These are phyloP conservation scores for Sparassis latifolia DNA, from an alignment of 1,284 basidiomycete genomes.

Conservation along the genomic window DNA sequence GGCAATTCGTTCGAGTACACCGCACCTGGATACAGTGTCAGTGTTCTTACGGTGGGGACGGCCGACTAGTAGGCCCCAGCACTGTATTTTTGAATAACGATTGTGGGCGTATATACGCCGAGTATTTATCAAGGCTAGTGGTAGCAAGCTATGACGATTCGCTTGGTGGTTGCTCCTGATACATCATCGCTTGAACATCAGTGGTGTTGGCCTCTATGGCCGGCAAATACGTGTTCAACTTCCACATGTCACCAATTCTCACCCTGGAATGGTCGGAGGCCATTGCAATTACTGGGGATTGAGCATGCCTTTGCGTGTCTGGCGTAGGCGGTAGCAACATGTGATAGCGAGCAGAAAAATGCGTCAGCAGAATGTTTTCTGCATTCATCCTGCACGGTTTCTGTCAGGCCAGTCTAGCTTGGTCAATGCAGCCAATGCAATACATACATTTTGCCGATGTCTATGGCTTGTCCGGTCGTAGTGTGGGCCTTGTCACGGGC, in stretches of 20 bases:
- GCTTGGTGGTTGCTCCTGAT: conserved; percentile 6
- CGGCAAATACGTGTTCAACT: conserved; percentile 66
- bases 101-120: too few relatives aligned
- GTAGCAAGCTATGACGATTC: too few relatives aligned
- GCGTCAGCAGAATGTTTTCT: conserved; percentile 79
- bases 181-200: conserved; percentile 47
- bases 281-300: conserved; percentile 47
- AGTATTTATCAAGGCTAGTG: too few relatives aligned
- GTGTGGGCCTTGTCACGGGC: conserved; percentile 81
- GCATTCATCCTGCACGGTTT: conserved; percentile 66
- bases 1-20: conserved; percentile 47
- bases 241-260: conserved; percentile 75
- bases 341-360: conserved; percentile 94
- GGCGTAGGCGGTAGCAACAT: conserved; percentile 55
- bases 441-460: conserved; percentile 61
- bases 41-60: conserved; percentile 37
- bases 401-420: too few relatives aligned
- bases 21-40: conserved; percentile 55
- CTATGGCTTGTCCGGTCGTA: conserved; percentile 84
- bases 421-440: too few relatives aligned
- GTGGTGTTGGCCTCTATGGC: conserved; percentile 65
- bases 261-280: conserved; percentile 81
- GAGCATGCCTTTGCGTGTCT: conserved; percentile 7
- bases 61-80: too few relatives aligned
- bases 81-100: too few relatives aligned